Evolutionary conservation across 2,329 filamentous ascomycete species (phyloP).

Genomic region (Colletotrichum agaves): DNA sequence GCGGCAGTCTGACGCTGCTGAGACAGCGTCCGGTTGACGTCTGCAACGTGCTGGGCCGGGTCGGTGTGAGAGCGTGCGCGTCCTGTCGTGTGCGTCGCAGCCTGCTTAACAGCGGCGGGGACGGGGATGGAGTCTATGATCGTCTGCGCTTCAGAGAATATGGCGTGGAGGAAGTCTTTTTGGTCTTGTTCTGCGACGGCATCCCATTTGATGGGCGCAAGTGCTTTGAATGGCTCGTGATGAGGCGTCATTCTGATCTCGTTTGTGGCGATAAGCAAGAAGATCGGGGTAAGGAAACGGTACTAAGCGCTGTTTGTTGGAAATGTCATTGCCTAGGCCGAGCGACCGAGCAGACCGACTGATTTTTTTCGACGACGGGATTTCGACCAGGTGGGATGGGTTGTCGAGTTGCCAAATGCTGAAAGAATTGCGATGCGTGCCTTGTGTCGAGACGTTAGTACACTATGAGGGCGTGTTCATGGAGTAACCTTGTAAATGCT

Average conservation of each 20-base stretch:
- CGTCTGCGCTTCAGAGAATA: slow-evolving; percentile 75
- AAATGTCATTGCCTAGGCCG: slow-evolving; percentile 30
- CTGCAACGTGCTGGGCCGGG: slow-evolving; percentile 60
- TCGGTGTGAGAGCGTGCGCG: slow-evolving; percentile 67
- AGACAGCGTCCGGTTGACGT: slow-evolving; percentile 60
- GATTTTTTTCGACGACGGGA: not conserved
- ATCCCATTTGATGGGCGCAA: slow-evolving; percentile 66
- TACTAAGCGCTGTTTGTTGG: not conserved
- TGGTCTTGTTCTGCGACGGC: slow-evolving; percentile 59
- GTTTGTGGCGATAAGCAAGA: not conserved
- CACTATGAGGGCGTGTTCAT: slow-evolving; percentile 10
- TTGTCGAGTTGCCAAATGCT: not conserved
- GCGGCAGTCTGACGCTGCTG: slow-evolving; percentile 53
- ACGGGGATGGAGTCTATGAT: slow-evolving; percentile 81
- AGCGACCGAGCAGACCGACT: slow-evolving; percentile 12
- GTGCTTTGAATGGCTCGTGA: slow-evolving; percentile 67
- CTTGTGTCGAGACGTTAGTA: slow-evolving; percentile 1
- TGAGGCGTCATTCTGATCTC: slow-evolving; percentile 60
- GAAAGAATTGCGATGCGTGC: not conserved
- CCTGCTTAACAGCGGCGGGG: slow-evolving; percentile 44
- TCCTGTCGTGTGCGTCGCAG: slow-evolving; percentile 52
- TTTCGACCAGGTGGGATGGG: not conserved
- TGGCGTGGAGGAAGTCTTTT: slow-evolving; percentile 63
- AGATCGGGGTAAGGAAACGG: not conserved
- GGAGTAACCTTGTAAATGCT: slow-evolving; percentile 31